Percentiles rank a stretch among this genome's conserved stretches.
phyloP scores from a whole-genome alignment of 495 filamentous ascomycete genomes.

The Podospora didyma region DNA sequence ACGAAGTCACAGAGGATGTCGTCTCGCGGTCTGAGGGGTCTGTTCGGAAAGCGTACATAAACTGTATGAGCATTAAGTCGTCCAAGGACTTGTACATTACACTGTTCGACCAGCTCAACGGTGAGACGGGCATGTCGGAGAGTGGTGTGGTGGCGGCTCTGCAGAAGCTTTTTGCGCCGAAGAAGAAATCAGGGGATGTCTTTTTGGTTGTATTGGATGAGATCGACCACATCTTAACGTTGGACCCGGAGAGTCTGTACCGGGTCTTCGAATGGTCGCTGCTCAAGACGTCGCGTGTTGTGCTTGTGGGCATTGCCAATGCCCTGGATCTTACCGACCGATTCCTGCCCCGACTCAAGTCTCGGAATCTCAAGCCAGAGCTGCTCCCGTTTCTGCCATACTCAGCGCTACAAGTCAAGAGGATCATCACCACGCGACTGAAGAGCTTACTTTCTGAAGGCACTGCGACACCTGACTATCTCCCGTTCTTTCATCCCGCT shows the following conservation, averaged over 20 bases:
- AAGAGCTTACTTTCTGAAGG: conserved; percentile 60
- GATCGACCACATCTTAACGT: conserved; percentile 84
- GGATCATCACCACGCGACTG: conserved; percentile 79
- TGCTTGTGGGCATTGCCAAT: conserved; percentile 92
- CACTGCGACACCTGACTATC: conserved; percentile 47
- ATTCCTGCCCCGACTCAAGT: conserved; percentile 89
- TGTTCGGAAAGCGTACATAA: conserved; percentile 73
- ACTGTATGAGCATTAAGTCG: conserved; percentile 92
- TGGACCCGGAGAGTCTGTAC: conserved; percentile 84
- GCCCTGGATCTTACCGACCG: conserved; percentile 93
- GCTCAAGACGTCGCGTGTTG: conserved; percentile 66
- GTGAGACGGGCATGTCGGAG: conserved; percentile 35
- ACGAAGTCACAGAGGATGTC: conserved; percentile 65
- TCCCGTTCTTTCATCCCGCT: conserved; percentile 88
- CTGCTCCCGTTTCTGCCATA: conserved; percentile 93
- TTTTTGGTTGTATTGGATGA: conserved; percentile 89
- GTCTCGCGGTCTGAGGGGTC: conserved; percentile 36
- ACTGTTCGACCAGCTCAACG: conserved; percentile 53
- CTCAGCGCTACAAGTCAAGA: conserved; percentile 80
- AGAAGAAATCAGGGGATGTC: conserved; percentile 48
- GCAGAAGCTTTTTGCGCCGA: conserved; percentile 60
- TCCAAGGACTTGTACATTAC: conserved; percentile 76
- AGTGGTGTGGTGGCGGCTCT: conserved; percentile 56
- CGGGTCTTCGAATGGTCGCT: conserved; percentile 92
- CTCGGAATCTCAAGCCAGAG: conserved; percentile 82